A percentile compares a stretch with the other conserved stretches of the same genome.
Conservation (phyloP, 768 basidiomycete genomes). For the Myochromella boudieri region DNA sequence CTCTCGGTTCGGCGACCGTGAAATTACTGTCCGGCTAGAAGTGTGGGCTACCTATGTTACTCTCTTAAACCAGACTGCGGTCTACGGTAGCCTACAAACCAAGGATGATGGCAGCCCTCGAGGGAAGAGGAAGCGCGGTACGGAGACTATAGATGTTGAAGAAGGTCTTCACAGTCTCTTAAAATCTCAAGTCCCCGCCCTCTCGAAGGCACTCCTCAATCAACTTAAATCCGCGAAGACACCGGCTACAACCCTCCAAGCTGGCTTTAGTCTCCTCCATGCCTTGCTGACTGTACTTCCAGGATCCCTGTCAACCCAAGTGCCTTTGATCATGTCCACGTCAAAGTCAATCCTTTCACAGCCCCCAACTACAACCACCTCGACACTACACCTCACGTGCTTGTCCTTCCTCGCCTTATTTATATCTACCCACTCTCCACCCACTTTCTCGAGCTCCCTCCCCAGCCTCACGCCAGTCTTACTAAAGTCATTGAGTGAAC, state of each 20-base stretch:
- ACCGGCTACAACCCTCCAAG: slow-evolving; percentile 72
- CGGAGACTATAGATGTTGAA: slow-evolving; percentile 70
- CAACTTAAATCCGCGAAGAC: slow-evolving; percentile 87
- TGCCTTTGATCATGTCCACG: slow-evolving; percentile 60
- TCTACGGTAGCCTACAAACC: slow-evolving; percentile 68
- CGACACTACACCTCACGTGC: slow-evolving; percentile 79
- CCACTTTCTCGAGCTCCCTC: slow-evolving; percentile 61
- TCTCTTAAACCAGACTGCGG: slow-evolving; percentile 80
- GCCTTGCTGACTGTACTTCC: slow-evolving; percentile 78
- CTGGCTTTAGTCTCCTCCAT: slow-evolving; percentile 80
- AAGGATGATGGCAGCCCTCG: slow-evolving; percentile 49
- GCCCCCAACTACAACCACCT: slow-evolving; percentile 71
- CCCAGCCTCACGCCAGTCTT: slow-evolving; percentile 71
- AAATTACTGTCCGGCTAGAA: slow-evolving; percentile 92
- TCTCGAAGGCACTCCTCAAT: slow-evolving; percentile 80
- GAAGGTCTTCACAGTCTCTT: slow-evolving; percentile 75
- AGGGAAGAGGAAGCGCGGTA: slow-evolving; percentile 79
- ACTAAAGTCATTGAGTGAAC: slow-evolving; percentile 72
- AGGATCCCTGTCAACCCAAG: slow-evolving; percentile 76
- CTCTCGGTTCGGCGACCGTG: slow-evolving; percentile 90
- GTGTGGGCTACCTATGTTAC: slow-evolving; percentile 85
- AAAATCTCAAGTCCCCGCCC: slow-evolving; percentile 68
- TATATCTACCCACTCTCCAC: slow-evolving; percentile 67
- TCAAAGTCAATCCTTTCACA: slow-evolving; percentile 66
- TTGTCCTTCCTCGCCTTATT: slow-evolving; percentile 85